Conservation (phyloP, 352 stramenopile genomes). For the Pythium graminicola region DNA sequence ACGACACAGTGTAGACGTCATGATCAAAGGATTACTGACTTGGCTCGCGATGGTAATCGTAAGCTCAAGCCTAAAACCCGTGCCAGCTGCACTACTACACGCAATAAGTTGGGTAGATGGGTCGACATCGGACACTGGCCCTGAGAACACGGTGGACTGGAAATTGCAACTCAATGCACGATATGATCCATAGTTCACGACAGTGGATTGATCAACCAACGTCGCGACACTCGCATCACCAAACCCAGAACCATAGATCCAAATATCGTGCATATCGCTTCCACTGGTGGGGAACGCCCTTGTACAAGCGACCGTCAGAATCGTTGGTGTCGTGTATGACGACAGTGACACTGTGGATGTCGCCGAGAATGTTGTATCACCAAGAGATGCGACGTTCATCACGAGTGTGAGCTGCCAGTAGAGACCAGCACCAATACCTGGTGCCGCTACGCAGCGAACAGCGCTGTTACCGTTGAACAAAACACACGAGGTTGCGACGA, state of each 20-base stretch:
- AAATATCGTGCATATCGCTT: conserved; percentile 26
- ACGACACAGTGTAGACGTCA: conserved; percentile 18
- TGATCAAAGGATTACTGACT: conserved; percentile 20
- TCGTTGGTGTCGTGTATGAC: conserved; percentile 30
- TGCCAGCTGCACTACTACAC: conserved; percentile 34
- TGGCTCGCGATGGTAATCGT: conserved; percentile 32
- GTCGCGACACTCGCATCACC: conserved; percentile 18
- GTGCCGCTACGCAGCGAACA: conserved; percentile 34
- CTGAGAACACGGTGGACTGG: neutral
- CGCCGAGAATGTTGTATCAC: conserved; percentile 37
- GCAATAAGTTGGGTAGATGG: conserved; percentile 25
- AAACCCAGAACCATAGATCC: conserved; percentile 41
- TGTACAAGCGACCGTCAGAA: conserved; percentile 27
- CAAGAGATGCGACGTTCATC: conserved; percentile 30
- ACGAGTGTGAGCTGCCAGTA: conserved; percentile 49
- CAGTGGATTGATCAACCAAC: conserved; percentile 7
- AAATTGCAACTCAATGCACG: conserved; percentile 28
- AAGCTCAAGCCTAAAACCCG: conserved; percentile 32
- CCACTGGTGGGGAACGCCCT: conserved; percentile 35
- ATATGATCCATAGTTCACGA: conserved; percentile 34
- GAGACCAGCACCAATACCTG: conserved; percentile 33
- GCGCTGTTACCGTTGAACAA: conserved; percentile 41
- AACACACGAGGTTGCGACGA: conserved; percentile 32
- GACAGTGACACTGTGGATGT: conserved; percentile 30
- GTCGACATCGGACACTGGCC: neutral